phyloP scores from a whole-genome alignment of 2,329 filamentous ascomycete species.

The Scorias spongiosa region DNA sequence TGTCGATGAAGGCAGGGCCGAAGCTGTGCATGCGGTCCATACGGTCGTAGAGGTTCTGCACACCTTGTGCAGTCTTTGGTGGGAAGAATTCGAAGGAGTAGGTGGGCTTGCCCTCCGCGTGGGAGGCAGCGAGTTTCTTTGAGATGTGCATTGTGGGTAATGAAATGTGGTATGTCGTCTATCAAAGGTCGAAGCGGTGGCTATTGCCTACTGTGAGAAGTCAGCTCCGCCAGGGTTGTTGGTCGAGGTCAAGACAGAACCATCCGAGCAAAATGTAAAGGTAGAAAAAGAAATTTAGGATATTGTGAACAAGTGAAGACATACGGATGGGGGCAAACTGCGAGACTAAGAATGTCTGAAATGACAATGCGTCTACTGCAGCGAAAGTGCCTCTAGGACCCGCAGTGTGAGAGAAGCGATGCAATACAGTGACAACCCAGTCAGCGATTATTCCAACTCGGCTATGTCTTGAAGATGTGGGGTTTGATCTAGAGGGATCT shows the following conservation, averaged over 20 bases:
- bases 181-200: neutral
- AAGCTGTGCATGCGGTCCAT: constrained; percentile 98
- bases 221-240: too few relatives aligned
- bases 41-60: constrained; percentile 97
- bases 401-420: too few relatives aligned
- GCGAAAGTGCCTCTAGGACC: too few relatives aligned
- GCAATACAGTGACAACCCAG: too few relatives aligned
- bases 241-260: neutral
- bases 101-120: constrained; percentile 63
- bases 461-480: too few relatives aligned
- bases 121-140: constrained; percentile 72
- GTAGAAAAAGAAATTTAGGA: neutral
- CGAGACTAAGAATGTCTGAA: too few relatives aligned
- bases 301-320: neutral
- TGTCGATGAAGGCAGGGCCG: constrained; percentile 90
- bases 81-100: constrained; percentile 99
- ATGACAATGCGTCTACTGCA: too few relatives aligned
- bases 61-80: constrained; percentile 91
- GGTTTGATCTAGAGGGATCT: neutral
- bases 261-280: neutral
- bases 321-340: neutral
- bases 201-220: too few relatives aligned
- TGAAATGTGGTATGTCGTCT: neutral
- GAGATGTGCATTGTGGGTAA: constrained; percentile 74
- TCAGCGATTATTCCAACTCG: too few relatives aligned